Conservation (phyloP, 441 rosid species). For the Kokia cookei region DNA sequence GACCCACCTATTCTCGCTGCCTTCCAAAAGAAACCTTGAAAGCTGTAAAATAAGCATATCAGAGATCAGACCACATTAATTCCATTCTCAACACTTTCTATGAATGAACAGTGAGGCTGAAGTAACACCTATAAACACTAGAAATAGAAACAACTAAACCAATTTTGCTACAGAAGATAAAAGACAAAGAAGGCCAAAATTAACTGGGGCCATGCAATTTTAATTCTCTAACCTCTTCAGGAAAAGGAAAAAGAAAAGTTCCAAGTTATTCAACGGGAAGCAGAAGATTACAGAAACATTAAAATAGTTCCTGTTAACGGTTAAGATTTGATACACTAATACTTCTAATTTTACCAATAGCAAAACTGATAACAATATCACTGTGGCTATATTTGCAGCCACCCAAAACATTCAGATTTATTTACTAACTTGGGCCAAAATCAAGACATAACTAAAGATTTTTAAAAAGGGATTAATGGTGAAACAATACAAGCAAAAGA, state of each 20-base stretch:
- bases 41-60: conserved; percentile 37
- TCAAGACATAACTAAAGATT: neutral
- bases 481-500: neutral
- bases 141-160: neutral
- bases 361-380: neutral
- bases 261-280: neutral
- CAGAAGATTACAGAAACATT: neutral
- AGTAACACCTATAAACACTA: neutral
- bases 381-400: neutral
- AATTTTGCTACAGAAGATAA: neutral
- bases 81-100: neutral
- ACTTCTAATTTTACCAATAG: neutral
- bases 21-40: conserved; percentile 94
- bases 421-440: neutral
- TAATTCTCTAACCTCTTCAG: neutral
- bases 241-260: neutral
- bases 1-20: conserved; percentile 89
- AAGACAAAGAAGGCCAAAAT: neutral
- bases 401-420: neutral
- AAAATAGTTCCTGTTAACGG: neutral
- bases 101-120: neutral
- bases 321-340: neutral
- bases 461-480: neutral
- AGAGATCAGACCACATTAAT: neutral
- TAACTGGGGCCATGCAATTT: neutral